Conservation (phyloP, 1,284 basidiomycete species). For the Irpex rosettiformis region DNA sequence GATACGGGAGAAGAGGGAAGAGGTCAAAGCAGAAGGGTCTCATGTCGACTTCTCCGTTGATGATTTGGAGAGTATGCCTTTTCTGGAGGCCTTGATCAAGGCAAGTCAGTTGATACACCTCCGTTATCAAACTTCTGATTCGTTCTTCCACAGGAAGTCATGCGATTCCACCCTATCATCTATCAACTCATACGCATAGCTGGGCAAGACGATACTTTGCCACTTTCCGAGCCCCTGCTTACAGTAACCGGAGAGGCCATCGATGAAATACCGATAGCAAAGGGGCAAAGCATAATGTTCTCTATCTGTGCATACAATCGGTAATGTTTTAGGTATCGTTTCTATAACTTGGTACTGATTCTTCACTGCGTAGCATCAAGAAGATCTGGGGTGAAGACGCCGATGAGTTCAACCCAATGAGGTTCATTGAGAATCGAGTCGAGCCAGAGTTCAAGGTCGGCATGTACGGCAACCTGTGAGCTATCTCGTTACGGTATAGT, state of each 20-base stretch:
- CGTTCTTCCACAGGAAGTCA: conserved; percentile 29
- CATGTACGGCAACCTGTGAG: conserved; percentile 50
- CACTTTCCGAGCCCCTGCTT: conserved; percentile 34
- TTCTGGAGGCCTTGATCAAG: conserved; percentile 48
- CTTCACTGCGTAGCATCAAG: conserved; percentile 19
- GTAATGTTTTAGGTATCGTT: conserved; percentile 18
- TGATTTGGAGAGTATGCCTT: conserved; percentile 53
- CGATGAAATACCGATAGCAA: conserved; percentile 31
- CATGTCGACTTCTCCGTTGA: conserved; percentile 33
- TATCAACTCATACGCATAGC: conserved; percentile 29
- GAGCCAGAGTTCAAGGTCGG: conserved; percentile 41
- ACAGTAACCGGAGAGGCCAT: conserved; percentile 30
- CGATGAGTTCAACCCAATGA: conserved; percentile 48
- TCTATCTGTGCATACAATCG: conserved; percentile 31
- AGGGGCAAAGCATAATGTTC: conserved; percentile 34
- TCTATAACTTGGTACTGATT: neutral
- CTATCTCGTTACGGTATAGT: no score
- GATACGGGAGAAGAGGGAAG: conserved; percentile 31
- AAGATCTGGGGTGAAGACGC: conserved; percentile 49
- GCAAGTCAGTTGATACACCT: neutral
- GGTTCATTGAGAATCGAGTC: conserved; percentile 32
- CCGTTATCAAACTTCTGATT: neutral
- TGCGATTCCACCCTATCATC: conserved; percentile 36
- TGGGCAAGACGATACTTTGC: conserved; percentile 34
- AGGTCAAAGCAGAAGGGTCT: conserved; percentile 16